Percentiles rank a stretch among this genome's conserved stretches.
Conservation (phyloP, 2,329 filamentous ascomycete genomes). For the Coniochaeta sp. region DNA sequence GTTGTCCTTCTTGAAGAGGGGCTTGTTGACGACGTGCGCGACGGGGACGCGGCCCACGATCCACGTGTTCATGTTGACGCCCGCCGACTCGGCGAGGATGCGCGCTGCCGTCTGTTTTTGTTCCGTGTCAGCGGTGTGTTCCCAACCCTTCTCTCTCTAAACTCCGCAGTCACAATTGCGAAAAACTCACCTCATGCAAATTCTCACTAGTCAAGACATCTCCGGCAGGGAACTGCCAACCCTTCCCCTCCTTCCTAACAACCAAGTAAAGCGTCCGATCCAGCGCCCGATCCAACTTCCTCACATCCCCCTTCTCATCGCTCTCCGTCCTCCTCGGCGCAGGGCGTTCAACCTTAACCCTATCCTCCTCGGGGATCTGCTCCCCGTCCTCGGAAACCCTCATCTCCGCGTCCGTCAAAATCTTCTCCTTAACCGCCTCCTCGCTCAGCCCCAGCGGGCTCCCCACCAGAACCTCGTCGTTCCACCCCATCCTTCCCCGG, state of each 20-base stretch:
- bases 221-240: constrained; percentile 80
- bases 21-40: constrained; percentile 63
- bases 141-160: too few species aligned
- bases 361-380: constrained; percentile 48
- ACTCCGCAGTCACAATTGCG: too few species aligned
- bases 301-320: constrained; percentile 66
- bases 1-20: constrained; percentile 35
- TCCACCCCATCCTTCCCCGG: constrained; percentile 65
- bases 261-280: constrained; percentile 82
- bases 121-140: neutral
- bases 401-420: constrained; percentile 70
- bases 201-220: constrained; percentile 64
- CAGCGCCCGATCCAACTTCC: constrained; percentile 71
- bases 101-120: constrained; percentile 67
- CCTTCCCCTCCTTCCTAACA: constrained; percentile 56
- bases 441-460: constrained; percentile 55
- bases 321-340: constrained; percentile 67
- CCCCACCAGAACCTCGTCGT: constrained; percentile 80
- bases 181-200: constrained; percentile 68
- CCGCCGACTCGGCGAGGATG: constrained; percentile 68
- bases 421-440: constrained; percentile 56
- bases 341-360: constrained; percentile 64
- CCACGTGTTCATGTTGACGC: constrained; percentile 98
- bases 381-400: constrained; percentile 55
- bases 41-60: constrained; percentile 86